Conservation (phyloP, 2,329 filamentous ascomycete genomes). For the Aspergillus luchuensis region DNA sequence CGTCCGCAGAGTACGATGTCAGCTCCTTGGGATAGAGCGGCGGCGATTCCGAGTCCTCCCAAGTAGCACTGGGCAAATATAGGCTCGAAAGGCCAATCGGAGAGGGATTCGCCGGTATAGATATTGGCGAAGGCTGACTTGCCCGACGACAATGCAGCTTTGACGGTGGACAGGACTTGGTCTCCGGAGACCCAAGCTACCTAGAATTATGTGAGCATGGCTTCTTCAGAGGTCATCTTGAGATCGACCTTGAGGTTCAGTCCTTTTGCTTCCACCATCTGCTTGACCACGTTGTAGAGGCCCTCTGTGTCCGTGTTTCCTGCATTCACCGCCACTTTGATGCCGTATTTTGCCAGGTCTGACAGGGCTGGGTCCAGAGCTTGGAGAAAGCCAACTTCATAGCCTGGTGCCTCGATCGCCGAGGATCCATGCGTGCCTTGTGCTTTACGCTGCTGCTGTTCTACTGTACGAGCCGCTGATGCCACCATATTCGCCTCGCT, state of each 20-base stretch:
- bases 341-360: conserved; percentile 43
- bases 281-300: conserved; percentile 42
- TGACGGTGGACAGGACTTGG: conserved; percentile 42
- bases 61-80: conserved; percentile 37
- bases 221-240: not conserved
- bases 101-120: conserved; percentile 40
- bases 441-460: conserved; percentile 34
- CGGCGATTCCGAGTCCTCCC: conserved; percentile 43
- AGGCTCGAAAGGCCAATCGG: conserved; percentile 41
- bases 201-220: conserved; percentile 21
- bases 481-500: conserved; percentile 57
- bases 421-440: conserved; percentile 7
- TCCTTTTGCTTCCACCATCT: conserved; percentile 41
- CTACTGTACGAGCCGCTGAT: conserved; percentile 36
- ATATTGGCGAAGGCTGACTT: conserved; percentile 44
- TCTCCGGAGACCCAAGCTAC: conserved; percentile 55
- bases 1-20: conserved; percentile 50
- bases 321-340: conserved; percentile 50
- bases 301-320: conserved; percentile 46
- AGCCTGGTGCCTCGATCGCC: conserved; percentile 41
- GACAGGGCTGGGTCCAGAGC: conserved; percentile 46
- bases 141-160: conserved; percentile 32
- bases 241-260: conserved; percentile 41
- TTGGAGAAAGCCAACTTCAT: conserved; percentile 57
- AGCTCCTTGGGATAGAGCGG: conserved; percentile 43